Percentiles rank a stretch among this genome's conserved stretches.
Conservation (phyloP, 2,329 filamentous ascomycete species). For the Apiospora kogelbergensis region DNA sequence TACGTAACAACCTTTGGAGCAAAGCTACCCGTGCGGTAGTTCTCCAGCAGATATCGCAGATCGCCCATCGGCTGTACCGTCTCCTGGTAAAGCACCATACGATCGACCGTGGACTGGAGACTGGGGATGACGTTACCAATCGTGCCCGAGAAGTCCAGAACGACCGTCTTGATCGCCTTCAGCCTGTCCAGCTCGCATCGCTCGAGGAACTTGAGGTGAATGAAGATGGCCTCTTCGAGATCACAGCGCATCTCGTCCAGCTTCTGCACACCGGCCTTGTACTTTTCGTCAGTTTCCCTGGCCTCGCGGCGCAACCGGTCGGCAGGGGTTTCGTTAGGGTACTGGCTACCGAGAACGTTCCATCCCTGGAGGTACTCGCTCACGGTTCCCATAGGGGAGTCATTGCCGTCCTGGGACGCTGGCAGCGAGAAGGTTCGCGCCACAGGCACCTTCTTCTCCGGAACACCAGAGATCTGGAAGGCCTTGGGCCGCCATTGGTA, state of each 20-base stretch:
- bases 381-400: constrained; percentile 79
- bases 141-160: constrained; percentile 94
- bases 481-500: constrained; percentile 96
- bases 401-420: constrained; percentile 59
- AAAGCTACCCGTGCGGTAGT: constrained; percentile 93
- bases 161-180: constrained; percentile 97
- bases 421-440: constrained; percentile 74
- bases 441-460: constrained; percentile 78
- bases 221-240: constrained; percentile 91
- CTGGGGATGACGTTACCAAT: constrained; percentile 98
- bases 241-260: constrained; percentile 90
- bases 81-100: constrained; percentile 99
- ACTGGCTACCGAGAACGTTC: constrained; percentile 86
- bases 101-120: constrained; percentile 91
- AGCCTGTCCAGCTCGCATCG: constrained; percentile 93
- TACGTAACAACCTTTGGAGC: constrained; percentile 88
- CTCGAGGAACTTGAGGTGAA: constrained; percentile 94
- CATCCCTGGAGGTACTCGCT: constrained; percentile 89
- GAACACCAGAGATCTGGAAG: constrained; percentile 83
- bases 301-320: constrained; percentile 88
- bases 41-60: constrained; percentile 90
- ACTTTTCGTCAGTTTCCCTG: constrained; percentile 86
- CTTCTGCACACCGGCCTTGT: constrained; percentile 82
- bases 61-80: constrained; percentile 93
- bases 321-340: constrained; percentile 90